phyloP scores from a whole-genome alignment of 2,329 filamentous ascomycete species.

The Beauveria brongniartii region DNA sequence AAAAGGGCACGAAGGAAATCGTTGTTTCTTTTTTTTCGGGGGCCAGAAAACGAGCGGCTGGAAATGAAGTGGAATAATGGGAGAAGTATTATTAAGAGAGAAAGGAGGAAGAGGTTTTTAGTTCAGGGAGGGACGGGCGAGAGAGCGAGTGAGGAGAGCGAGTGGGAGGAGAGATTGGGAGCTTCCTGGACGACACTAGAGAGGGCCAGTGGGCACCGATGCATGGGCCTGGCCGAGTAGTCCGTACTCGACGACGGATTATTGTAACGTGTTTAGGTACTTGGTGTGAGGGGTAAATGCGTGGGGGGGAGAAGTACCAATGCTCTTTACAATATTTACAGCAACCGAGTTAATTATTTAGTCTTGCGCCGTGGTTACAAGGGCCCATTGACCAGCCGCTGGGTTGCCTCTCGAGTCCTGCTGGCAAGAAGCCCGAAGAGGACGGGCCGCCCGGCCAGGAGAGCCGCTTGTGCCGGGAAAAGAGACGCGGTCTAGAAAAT shows the following conservation, averaged over 20 bases:
- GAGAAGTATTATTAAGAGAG: not conserved
- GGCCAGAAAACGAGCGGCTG: constrained; percentile 12
- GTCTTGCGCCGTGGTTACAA: not conserved
- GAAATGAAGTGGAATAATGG: constrained; percentile 8
- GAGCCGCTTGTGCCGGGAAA: not conserved
- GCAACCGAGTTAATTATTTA: not conserved
- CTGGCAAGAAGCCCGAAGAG: not conserved
- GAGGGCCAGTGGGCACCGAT: no score
- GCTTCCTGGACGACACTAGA: not conserved
- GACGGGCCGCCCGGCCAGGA: not conserved
- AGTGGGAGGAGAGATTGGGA: constrained; percentile 3
- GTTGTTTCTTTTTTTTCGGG: not conserved
- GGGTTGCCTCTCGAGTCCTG: not conserved
- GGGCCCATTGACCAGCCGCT: not conserved
- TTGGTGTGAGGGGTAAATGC: not conserved
- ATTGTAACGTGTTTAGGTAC: not conserved
- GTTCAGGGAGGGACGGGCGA: not conserved
- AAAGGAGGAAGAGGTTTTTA: constrained; percentile 10
- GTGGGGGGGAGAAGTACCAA: no score
- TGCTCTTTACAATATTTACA: no score
- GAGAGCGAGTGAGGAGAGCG: not conserved
- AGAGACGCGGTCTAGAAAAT: not conserved
- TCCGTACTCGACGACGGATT: no score
- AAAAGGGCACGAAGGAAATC: not conserved
- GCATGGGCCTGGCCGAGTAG: no score